A percentile compares a stretch with the other conserved stretches of the same genome.
Evolutionary conservation across 2,329 filamentous ascomycete species (phyloP).

Genomic region (Rhexocercosporidium sp.): DNA sequence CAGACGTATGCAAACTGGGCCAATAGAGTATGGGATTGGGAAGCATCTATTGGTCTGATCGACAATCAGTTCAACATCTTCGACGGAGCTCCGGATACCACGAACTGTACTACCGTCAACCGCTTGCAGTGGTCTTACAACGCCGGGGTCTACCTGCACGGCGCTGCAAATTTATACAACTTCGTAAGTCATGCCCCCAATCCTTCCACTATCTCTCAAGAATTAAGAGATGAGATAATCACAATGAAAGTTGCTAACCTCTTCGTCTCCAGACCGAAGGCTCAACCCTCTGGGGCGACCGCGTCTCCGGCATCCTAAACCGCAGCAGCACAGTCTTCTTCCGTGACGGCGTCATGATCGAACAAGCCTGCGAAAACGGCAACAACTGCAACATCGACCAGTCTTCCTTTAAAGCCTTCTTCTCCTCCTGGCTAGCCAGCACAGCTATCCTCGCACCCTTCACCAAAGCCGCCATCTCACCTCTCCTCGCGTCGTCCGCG

Average conservation of each 20-base stretch:
- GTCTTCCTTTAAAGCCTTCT: constrained; percentile 69
- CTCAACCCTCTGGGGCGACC: constrained; percentile 58
- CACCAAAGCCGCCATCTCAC: constrained; percentile 58
- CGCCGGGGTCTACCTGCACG: constrained; percentile 69
- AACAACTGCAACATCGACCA: constrained; percentile 66
- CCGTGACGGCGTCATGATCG: constrained; percentile 59
- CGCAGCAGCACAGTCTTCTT: constrained; percentile 58
- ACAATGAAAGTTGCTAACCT: neutral
- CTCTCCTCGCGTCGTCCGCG: constrained; percentile 59
- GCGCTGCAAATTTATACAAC: constrained; percentile 71
- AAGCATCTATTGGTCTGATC: constrained; percentile 61
- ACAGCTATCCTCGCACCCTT: constrained; percentile 69
- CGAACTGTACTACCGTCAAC: constrained; percentile 61
- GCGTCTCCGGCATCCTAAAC: constrained; percentile 61
- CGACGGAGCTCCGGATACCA: constrained; percentile 61
- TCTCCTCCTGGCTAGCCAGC: constrained; percentile 64
- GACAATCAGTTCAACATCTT: constrained; percentile 62
- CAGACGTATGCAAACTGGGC: constrained; percentile 79
- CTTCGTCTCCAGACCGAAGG: constrained; percentile 48
- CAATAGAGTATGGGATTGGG: constrained; percentile 73
- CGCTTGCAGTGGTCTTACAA: constrained; percentile 74
- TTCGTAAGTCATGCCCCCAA: constrained; percentile 49
- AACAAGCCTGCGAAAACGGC: constrained; percentile 67
- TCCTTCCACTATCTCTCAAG: neutral
- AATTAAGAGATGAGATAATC: neutral